Evolutionary conservation across 805 yeast species (phyloP).

Genomic region (Candida silvatica): DNA sequence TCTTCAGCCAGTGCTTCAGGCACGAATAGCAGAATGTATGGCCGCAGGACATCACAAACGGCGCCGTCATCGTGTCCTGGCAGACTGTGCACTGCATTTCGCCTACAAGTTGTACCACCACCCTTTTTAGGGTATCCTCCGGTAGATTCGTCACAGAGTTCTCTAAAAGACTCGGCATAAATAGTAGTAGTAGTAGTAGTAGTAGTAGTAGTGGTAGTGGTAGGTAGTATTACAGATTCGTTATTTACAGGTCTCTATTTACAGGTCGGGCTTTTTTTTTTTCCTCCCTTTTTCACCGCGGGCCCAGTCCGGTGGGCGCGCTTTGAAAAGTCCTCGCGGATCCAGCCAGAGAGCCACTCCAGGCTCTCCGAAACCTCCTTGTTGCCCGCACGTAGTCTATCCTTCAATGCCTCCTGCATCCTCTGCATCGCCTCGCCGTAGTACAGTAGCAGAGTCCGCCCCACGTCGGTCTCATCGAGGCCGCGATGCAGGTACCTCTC

Average conservation of each 20-base stretch:
- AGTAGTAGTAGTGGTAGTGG: not conserved
- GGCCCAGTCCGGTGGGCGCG: no score
- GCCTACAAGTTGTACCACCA: slow-evolving; percentile 11
- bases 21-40: slow-evolving; percentile 70
- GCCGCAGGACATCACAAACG: slow-evolving; percentile 56
- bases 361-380: not conserved
- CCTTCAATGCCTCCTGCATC: not conserved
- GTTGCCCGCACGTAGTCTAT: not conserved
- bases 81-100: slow-evolving; percentile 54
- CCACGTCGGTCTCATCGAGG: not conserved
- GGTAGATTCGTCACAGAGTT: slow-evolving; percentile 6
- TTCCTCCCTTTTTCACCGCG: no score
- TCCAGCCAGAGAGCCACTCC: not conserved
- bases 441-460: no score
- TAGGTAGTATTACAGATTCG: no score
- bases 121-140: slow-evolving; percentile 11
- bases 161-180: slow-evolving; percentile 8
- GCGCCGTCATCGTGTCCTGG: slow-evolving; percentile 59
- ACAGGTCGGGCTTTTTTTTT: no score
- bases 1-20: slow-evolving; percentile 52
- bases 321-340: no score
- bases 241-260: no score
- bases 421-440: not conserved
- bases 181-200: not conserved
- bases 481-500: no score